Evolutionary conservation across 2,329 filamentous ascomycete genomes (phyloP), one percentile per base, ranked within the genome.

Genomic region (Aspergillus nomiae): DNA sequence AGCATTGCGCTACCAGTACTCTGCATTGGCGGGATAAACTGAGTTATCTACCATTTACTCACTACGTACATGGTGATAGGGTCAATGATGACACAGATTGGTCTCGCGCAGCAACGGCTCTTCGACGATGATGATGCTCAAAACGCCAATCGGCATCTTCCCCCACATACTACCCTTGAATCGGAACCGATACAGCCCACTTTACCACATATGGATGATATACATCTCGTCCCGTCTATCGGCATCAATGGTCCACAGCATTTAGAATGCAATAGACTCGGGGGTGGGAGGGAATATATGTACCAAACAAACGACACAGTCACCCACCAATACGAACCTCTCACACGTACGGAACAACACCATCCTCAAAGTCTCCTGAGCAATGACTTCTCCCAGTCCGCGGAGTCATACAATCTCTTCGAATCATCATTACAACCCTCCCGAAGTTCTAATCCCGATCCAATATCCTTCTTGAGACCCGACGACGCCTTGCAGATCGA

Each of bases 51-150:
- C 34, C 30, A 26, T 48, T 54, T 51, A 48, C 46, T 63, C 12
- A 67, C 16, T 21, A 55, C 11, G 0, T 61, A 36, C n/a, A 46
- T n/a, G n/a, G 7, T 10, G 24, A 16, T 50, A 77, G 76, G 72
- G 1, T 64, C 68, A 9, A 73, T 76, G 69, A 76, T 77, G 68
- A 73, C 66, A 5, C 74, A 77, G 46, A 77, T 77, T 32, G 73
- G 70, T 16, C 64, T 72, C 21, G 75, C 76, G 19, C 75, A 77
- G 62, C 67, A 69, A 61, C 69, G 70, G 45, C 67, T 77, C 0
- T 66, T 77, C 16, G 71, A 76, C 41, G 74, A 76, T 53, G 73
- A 75, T 21, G 69, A 73, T 6, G 53, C 58, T 8, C 67, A 70
- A 16, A 62, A 61, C 58, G 4, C 34, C 8, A 30, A 32, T 51